Conservation (phyloP, 2,329 filamentous ascomycete species). For the Corniculantispora saksenae region DNA sequence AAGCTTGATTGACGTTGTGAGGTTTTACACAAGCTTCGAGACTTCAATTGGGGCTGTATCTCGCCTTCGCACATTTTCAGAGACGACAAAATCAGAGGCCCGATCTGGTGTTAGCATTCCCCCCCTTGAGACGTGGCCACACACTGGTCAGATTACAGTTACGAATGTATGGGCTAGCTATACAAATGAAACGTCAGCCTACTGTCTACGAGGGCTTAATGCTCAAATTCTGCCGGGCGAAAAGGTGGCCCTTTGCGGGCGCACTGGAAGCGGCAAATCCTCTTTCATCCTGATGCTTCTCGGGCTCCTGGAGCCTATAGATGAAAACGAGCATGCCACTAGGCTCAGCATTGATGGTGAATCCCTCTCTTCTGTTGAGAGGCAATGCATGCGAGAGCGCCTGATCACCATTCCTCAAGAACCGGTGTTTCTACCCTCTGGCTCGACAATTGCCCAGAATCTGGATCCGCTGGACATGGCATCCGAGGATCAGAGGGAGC, state of each 20-base stretch:
- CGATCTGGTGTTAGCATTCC: constrained; percentile 4
- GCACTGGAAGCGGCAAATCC: constrained; percentile 37
- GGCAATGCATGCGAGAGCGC: constrained; percentile 39
- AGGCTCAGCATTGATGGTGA: constrained; percentile 38
- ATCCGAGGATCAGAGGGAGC: constrained; percentile 29
- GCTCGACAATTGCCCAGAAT: constrained; percentile 37
- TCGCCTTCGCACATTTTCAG: constrained; percentile 23
- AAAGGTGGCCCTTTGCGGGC: constrained; percentile 29
- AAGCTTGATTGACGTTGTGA: constrained; percentile 21
- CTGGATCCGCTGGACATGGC: constrained; percentile 36
- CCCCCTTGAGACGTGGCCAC: constrained; percentile 24
- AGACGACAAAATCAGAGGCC: constrained; percentile 20
- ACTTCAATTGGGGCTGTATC: constrained; percentile 26
- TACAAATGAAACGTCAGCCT: neutral
- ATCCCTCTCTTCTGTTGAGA: constrained; percentile 37
- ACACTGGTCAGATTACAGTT: constrained; percentile 22
- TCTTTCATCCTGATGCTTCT: constrained; percentile 36
- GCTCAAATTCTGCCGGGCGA: neutral
- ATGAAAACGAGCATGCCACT: neutral
- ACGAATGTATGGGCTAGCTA: constrained; percentile 23
- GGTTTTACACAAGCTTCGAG: constrained; percentile 30
- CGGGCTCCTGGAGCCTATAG: constrained; percentile 34
- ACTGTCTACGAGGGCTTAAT: neutral
- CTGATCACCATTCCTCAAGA: constrained; percentile 51
- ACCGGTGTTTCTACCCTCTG: constrained; percentile 44